Conservation (phyloP, 805 yeast genomes). For the Isabelozyma pseudorhagii region DNA sequence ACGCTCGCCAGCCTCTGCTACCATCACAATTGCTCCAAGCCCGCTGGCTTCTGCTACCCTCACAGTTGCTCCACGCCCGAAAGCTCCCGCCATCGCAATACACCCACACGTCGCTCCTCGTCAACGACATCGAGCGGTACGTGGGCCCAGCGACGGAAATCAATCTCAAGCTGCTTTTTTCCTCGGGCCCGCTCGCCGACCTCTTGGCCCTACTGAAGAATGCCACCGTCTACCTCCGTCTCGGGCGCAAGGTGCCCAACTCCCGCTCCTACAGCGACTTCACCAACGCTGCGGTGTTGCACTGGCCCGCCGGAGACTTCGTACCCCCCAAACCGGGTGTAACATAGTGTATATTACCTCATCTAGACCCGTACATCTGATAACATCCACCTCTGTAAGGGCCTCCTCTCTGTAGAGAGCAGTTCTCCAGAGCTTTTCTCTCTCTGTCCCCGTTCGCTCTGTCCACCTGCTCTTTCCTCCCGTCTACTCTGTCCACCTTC, state of each 20-base stretch:
- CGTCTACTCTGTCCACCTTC: too few species aligned
- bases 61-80: conserved; percentile 5
- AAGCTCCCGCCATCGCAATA: conserved; percentile 19
- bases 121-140: conserved; percentile 78
- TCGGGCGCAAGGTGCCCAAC: conserved; percentile 40
- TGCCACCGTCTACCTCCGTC: conserved; percentile 45
- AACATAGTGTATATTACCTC: conserved; percentile 8
- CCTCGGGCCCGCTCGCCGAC: neutral
- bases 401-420: too few species aligned
- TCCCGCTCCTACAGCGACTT: conserved; percentile 52
- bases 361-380: too few species aligned
- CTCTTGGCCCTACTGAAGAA: neutral
- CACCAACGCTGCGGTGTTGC: conserved; percentile 57
- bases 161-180: conserved; percentile 2
- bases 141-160: conserved; percentile 31
- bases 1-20: too few species aligned
- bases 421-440: too few species aligned
- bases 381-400: too few species aligned
- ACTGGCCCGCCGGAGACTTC: conserved; percentile 61
- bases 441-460: too few species aligned
- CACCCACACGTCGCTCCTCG: conserved; percentile 58
- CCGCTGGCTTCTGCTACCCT: neutral
- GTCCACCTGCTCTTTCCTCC: too few species aligned
- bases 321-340: conserved; percentile 51
- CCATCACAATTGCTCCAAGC: conserved; percentile 1